Base-by-base conservation (phyloP, 495 filamentous ascomycete genomes). In the Aspergillus bertholletiae region DNA sequence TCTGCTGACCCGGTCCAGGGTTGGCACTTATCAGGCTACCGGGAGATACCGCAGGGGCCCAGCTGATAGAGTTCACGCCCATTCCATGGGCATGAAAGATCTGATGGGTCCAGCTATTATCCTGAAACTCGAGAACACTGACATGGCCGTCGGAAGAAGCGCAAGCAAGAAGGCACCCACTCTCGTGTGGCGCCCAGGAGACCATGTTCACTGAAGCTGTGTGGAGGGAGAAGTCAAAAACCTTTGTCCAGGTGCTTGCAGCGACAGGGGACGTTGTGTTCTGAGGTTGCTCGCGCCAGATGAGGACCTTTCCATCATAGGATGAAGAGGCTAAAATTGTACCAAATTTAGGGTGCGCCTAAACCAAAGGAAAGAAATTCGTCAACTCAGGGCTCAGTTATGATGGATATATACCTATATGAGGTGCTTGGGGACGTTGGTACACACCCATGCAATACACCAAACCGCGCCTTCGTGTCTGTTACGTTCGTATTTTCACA, bases 261-360 rank as follows among this genome's bases (percentile, higher is more conserved):
- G 76, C 74, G 21, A 62, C 62, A 49, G 71, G 74, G 23, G 72
- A 72, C 46, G 73, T 69, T 28, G 75, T 62, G 59, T 68, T 76
- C 49, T 77, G 71, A 41, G 75, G 74, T 67, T 88, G 85, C 77
- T 99, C 94, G 68, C 92, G 92, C 92, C 92, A 97, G 77, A 99
- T 96, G 67, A 97, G 81, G 57, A 97, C 93, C 71, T 94, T 96
- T 73, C 94, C 94, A 73, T 97, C 95, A 77, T 96, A 97, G 61
- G 87, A 87, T 51, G 92, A 89, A 64, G 85, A 90, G 53, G 94
- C 94, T 41, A 99, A 87, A 72, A 99, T 97, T 71, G 89, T 96
- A 78, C 94, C 94, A 68, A 95, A 97, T 69, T 97, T 97, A 51
- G 94, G 94, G 63, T 97, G 95, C 37, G 95, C 92, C 84, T 86